Percentiles rank a stretch among this genome's conserved stretches.
Conservation (phyloP, 345 rosid species). For the Pistacia vera region DNA sequence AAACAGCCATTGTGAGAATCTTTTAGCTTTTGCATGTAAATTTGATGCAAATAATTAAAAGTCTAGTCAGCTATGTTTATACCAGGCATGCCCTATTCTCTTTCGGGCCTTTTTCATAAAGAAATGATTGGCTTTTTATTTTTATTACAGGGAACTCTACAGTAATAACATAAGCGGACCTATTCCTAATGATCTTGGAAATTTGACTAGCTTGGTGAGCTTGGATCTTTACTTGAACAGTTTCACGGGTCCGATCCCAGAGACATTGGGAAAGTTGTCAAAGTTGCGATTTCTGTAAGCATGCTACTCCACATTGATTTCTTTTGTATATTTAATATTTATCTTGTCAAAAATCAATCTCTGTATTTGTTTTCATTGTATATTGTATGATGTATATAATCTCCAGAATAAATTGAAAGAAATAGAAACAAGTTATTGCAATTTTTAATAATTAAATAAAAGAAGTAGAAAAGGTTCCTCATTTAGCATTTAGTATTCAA, state of each 20-base stretch:
- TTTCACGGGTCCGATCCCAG: constrained; percentile 90
- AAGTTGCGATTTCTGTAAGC: constrained; percentile 96
- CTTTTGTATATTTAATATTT: neutral
- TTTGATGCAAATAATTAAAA: constrained; percentile 1
- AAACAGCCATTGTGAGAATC: too few relatives aligned
- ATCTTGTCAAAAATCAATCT: neutral
- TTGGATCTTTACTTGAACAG: constrained; percentile 97
- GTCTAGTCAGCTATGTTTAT: neutral
- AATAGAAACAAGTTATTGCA: neutral
- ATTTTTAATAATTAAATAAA: neutral
- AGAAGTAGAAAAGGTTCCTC: neutral
- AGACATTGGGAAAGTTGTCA: constrained; percentile 80
- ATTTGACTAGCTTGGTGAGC: constrained; percentile 92
- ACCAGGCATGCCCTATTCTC: neutral
- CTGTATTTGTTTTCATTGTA: neutral
- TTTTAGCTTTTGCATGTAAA: neutral
- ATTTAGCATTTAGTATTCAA: neutral
- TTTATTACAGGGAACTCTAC: constrained; percentile 79
- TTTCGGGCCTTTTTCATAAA: constrained; percentile 4
- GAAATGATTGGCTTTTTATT: constrained; percentile 11
- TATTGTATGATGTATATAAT: neutral
- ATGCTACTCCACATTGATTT: constrained; percentile 2
- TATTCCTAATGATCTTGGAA: constrained; percentile 93
- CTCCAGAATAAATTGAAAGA: neutral
- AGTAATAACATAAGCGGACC: constrained; percentile 91